These are phyloP conservation scores for Aspergillus sp. DNA, from an alignment of 2,329 filamentous ascomycete genomes.

Conservation along the genomic window DNA sequence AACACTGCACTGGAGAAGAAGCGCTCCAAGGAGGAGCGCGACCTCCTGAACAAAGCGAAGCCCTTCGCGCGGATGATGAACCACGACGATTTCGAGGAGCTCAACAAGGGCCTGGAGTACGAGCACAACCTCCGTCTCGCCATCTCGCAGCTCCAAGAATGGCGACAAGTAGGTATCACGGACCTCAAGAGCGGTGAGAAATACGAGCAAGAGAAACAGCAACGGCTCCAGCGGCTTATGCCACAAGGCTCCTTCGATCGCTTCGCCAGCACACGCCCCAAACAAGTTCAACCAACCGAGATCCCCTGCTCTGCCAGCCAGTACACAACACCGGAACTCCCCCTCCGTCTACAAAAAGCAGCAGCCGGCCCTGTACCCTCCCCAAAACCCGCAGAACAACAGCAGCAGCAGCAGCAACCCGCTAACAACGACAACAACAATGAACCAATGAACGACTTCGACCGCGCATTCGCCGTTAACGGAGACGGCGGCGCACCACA, in stretches of 20 bases:
- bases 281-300: constrained; percentile 61
- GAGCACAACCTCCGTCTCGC: constrained; percentile 87
- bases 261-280: constrained; percentile 64
- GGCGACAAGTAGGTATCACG: constrained; percentile 75
- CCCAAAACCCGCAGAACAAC: neutral
- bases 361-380: constrained; percentile 11
- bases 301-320: constrained; percentile 66
- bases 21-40: constrained; percentile 87
- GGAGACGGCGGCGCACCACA: constrained; percentile 36
- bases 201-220: constrained; percentile 81
- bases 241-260: constrained; percentile 79
- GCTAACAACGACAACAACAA: constrained; percentile 25
- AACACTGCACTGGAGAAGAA: constrained; percentile 88
- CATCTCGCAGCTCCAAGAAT: constrained; percentile 85
- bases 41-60: constrained; percentile 85
- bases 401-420: constrained; percentile 4
- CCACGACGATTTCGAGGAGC: constrained; percentile 75
- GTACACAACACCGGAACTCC: constrained; percentile 70
- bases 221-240: constrained; percentile 55
- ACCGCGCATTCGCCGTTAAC: constrained; percentile 46
- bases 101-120: constrained; percentile 77
- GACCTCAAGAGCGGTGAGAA: constrained; percentile 82
- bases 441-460: constrained; percentile 43
- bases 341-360: constrained; percentile 49
- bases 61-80: constrained; percentile 98